Evolutionary conservation across 768 basidiomycete genomes (phyloP).

Genomic region (Tricholoma saponaceum): DNA sequence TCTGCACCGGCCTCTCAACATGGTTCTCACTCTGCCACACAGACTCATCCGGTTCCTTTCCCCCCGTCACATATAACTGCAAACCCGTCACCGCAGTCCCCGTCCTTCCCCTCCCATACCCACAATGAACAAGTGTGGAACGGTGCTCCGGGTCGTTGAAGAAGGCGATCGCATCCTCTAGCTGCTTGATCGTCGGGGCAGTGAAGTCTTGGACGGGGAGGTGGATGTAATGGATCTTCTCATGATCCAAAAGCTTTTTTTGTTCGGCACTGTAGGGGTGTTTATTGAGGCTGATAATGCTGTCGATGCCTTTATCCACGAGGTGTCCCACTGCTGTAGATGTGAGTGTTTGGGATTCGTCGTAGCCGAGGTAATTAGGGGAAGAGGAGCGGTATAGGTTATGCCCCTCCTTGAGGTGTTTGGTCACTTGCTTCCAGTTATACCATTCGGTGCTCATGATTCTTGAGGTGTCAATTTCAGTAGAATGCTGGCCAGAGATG

Average conservation of each 20-base stretch:
- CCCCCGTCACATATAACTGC: not conserved
- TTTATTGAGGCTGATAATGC: not conserved
- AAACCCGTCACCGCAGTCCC: not conserved
- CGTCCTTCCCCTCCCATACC: not conserved
- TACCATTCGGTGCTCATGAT: no score
- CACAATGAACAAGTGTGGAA: not conserved
- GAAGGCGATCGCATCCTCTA: not conserved
- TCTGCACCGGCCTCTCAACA: not conserved
- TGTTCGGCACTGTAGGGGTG: not conserved
- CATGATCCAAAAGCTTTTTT: not conserved
- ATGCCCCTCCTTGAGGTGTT: no score
- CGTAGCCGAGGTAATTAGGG: not conserved
- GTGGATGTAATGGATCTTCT: not conserved
- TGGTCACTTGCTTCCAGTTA: no score
- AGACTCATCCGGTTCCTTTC: not conserved
- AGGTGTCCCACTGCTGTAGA: slow-evolving; percentile 7
- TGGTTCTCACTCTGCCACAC: not conserved
- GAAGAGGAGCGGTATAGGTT: not conserved
- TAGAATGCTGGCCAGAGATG: no score
- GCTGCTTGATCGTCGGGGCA: not conserved
- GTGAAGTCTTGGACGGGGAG: not conserved
- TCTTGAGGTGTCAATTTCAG: no score
- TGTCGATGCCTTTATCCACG: not conserved
- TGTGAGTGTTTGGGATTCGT: not conserved
- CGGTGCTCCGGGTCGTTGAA: not conserved